phyloP scores from a whole-genome alignment of 768 basidiomycete genomes.

The Cystofilobasidium capitatum region DNA sequence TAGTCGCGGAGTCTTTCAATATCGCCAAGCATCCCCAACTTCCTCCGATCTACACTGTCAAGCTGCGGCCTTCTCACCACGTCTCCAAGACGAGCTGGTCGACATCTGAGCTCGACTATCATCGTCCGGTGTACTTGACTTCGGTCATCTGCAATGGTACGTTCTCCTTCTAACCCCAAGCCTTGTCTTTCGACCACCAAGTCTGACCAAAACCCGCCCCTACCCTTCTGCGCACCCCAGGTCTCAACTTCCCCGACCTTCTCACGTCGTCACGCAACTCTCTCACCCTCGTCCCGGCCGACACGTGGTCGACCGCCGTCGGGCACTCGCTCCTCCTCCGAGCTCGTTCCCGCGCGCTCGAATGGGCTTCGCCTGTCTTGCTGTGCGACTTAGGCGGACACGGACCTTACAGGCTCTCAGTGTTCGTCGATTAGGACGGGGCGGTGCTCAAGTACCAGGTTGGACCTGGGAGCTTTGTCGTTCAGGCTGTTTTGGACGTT shows the following conservation, averaged over 20 bases:
- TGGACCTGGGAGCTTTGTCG: conserved; percentile 3
- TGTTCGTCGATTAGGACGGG: conserved; percentile 10
- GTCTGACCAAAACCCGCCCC: too few relatives aligned
- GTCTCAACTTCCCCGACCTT: conserved; percentile 7
- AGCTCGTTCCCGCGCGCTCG: conserved; percentile 9
- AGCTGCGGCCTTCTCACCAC: background rate
- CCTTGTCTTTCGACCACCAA: background rate
- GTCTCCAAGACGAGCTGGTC: conserved; percentile 5
- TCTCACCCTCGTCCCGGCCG: conserved; percentile 7
- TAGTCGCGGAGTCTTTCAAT: conserved; percentile 22
- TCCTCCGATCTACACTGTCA: background rate
- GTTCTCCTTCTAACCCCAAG: background rate
- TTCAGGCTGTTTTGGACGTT: background rate
- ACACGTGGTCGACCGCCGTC: background rate
- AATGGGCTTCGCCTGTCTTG: background rate
- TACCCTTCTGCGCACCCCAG: background rate
- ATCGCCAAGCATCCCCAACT: background rate
- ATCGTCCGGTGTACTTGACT: background rate
- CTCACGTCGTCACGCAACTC: background rate
- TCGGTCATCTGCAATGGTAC: conserved; percentile 20
- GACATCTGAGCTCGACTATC: background rate
- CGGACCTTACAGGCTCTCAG: background rate
- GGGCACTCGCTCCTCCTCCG: conserved; percentile 5
- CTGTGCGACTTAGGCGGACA: conserved; percentile 14
- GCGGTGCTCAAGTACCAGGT: background rate